Evolutionary conservation across 371 early-diverging fungal species (phyloP), one percentile per base, ranked within the genome.

Genomic region (Rhizopus sp.): DNA sequence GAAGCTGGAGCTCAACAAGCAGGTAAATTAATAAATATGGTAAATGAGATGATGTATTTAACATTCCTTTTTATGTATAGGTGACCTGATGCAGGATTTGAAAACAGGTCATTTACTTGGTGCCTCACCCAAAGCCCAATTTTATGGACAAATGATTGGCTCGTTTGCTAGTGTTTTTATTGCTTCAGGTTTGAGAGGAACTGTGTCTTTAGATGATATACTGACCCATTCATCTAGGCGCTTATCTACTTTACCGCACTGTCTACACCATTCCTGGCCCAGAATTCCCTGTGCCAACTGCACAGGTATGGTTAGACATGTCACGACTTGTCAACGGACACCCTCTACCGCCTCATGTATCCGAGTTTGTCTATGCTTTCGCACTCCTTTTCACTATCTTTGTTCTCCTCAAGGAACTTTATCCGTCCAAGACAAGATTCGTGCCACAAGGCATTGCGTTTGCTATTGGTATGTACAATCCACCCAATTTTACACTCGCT

Each of bases 81-180:
- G 90, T 50, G 93, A 93, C 60, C 78, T 94, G 61, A 92, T 94
- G 87, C 91, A 91, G 53, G 94, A 94, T 70, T 71, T 94, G 35
- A 93, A 93, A 63, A 93, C 95, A 4, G 95, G 92, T 0, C 90
- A 93, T 66, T 57, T 93, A 9, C 69, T 94, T 29, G 80, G 82
- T 30, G 93, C 93, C 1, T 87, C 90, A 0, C 95, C 95, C 1
- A 83, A 87, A 54, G 88, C 93, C 0, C 93, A 93, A 69, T 93
- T 94, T 68, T 85, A 81, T 57, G 95, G 88, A 0, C 95, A 94
- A 62, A 65, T 91, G 75, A 81, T 93, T 42, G 93, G 93, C 0
- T 89, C 91, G 8, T 68, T 92, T 30, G 80, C 88, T 37, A 89
- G 79, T 58, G 76, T 66, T 0, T 69, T 78, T 53, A 57, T 70